These are phyloP conservation scores for Meyerozyma elateridarum DNA, from an alignment of 1,139 yeast genomes.

Conservation along the genomic window DNA sequence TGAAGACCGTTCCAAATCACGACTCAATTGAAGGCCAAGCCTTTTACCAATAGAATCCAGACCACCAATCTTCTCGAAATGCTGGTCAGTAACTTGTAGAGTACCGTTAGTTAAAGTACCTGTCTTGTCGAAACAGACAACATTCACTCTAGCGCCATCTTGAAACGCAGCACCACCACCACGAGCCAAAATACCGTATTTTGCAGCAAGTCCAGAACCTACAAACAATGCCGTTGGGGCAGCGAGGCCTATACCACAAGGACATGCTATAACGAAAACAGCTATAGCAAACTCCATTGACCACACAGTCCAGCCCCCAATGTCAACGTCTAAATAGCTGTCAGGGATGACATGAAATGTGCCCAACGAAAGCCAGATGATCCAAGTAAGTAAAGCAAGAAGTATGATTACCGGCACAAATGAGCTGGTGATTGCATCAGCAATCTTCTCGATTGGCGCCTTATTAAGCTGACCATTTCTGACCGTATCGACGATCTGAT, in stretches of 20 bases:
- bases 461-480: constrained; percentile 69
- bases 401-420: constrained; percentile 68
- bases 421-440: constrained; percentile 65
- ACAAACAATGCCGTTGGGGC: constrained; percentile 47
- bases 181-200: constrained; percentile 66
- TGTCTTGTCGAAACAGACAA: constrained; percentile 75
- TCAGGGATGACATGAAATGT: constrained; percentile 50
- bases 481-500: constrained; percentile 65
- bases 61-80: constrained; percentile 15
- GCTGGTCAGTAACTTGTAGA: constrained; percentile 50
- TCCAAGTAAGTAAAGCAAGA: constrained; percentile 61
- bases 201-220: constrained; percentile 45
- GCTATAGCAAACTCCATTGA: constrained; percentile 72
- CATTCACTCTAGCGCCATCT: constrained; percentile 60
- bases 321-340: constrained; percentile 53
- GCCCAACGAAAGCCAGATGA: constrained; percentile 63
- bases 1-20: constrained; percentile 61
- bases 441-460: constrained; percentile 71
- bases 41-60: constrained; percentile 15
- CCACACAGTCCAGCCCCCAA: constrained; percentile 79
- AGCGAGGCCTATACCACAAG: constrained; percentile 46
- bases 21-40: constrained; percentile 44
- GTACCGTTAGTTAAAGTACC: constrained; percentile 74
- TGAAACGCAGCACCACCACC: constrained; percentile 85
- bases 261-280: constrained; percentile 61